Evolutionary conservation across 2,329 filamentous ascomycete species (phyloP).

Genomic region (Chalara sp.): DNA sequence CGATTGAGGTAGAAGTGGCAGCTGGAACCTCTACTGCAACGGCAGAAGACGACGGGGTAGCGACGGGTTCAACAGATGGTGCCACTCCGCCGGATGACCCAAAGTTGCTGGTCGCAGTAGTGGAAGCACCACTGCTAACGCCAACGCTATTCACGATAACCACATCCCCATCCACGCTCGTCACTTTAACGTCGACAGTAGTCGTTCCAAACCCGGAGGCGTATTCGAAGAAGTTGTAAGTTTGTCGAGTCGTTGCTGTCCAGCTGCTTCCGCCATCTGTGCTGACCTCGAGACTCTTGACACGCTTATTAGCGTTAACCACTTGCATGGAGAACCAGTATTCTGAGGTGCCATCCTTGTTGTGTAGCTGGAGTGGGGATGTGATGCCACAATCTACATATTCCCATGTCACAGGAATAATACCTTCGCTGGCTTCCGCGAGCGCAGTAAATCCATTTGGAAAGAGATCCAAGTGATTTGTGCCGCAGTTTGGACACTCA

Average conservation of each 20-base stretch:
- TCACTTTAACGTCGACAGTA: slow-evolving; percentile 49
- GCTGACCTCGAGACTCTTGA: slow-evolving; percentile 52
- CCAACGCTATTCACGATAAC: slow-evolving; percentile 46
- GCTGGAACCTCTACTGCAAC: background rate
- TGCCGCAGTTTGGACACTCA: slow-evolving; percentile 47
- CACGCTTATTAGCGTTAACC: slow-evolving; percentile 51
- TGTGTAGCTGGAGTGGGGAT: slow-evolving; percentile 41
- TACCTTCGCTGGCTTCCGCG: slow-evolving; percentile 35
- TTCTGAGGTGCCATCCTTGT: slow-evolving; percentile 43
- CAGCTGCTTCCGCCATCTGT: slow-evolving; percentile 53
- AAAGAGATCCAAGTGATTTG: slow-evolving; percentile 50
- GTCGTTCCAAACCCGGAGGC: slow-evolving; percentile 46
- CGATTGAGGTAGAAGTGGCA: background rate
- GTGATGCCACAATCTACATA: slow-evolving; percentile 45
- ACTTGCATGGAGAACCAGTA: slow-evolving; percentile 59
- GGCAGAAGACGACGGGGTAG: slow-evolving; percentile 1
- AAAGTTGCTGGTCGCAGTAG: slow-evolving; percentile 21
- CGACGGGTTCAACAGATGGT: background rate
- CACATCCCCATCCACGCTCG: slow-evolving; percentile 41
- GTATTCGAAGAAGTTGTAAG: slow-evolving; percentile 59
- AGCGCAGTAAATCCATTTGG: slow-evolving; percentile 41
- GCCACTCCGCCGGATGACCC: slow-evolving; percentile 3
- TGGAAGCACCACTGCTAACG: slow-evolving; percentile 22
- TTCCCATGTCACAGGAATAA: slow-evolving; percentile 43
- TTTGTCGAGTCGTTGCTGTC: slow-evolving; percentile 44